Evolutionary conservation across 2,329 filamentous ascomycete species (phyloP).

Genomic region (Pseudogymnoascus sp.): DNA sequence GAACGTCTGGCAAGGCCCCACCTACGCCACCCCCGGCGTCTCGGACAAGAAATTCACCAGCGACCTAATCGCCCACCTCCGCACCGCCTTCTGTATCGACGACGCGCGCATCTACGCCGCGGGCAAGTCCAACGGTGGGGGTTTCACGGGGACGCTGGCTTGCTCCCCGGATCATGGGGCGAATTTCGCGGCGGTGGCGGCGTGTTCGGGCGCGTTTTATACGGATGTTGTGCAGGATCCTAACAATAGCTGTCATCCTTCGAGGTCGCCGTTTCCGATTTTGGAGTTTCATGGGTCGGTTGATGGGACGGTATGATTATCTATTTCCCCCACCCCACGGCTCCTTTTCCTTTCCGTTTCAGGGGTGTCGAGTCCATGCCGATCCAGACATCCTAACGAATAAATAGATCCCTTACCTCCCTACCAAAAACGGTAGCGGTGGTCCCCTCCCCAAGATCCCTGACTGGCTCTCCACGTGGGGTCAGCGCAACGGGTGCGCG

Average conservation of each 20-base stretch:
- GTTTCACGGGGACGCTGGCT: constrained; percentile 33
- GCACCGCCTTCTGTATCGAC: constrained; percentile 34
- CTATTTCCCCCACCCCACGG: not conserved
- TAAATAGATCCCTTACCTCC: not conserved
- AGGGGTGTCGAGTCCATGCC: not conserved
- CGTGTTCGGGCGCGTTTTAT: constrained; percentile 38
- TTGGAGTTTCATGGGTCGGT: constrained; percentile 43
- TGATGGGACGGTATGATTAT: not conserved
- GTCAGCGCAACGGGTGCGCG: constrained; percentile 25
- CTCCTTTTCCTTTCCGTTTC: not conserved
- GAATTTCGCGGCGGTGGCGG: constrained; percentile 38
- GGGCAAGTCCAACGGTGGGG: constrained; percentile 40
- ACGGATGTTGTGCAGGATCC: constrained; percentile 27
- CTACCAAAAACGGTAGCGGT: constrained; percentile 35
- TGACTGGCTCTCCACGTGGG: constrained; percentile 35
- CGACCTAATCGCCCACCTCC: constrained; percentile 36
- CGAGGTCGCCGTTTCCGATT: constrained; percentile 34
- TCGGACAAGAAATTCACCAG: constrained; percentile 40
- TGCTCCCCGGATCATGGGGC: constrained; percentile 32
- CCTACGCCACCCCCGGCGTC: constrained; percentile 28
- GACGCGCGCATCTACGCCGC: constrained; percentile 35
- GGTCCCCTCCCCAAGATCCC: constrained; percentile 39
- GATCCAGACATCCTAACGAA: not conserved
- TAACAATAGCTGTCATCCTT: constrained; percentile 29
- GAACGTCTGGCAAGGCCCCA: constrained; percentile 37